Base-by-base conservation (phyloP, 2,329 filamentous ascomycete species). In the Calonectria pteridis region DNA sequence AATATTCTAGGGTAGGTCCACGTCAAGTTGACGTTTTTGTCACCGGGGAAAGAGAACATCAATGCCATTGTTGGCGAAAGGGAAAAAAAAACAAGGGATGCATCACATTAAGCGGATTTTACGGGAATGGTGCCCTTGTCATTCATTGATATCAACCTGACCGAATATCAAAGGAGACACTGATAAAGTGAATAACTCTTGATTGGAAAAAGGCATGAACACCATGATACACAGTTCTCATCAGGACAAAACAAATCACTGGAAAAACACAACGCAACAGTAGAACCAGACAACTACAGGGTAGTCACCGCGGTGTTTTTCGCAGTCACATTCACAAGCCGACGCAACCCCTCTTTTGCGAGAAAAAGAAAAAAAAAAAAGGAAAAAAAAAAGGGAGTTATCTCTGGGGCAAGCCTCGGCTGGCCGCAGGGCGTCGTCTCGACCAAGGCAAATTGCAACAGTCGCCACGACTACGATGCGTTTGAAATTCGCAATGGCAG, bases 401-500 rank as follows among this genome's bases (percentile, higher is more conserved):
- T 59, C 35, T 59, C 53, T 37, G 33, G 4, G 33, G 3, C 14
- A 18, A 37, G 53, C 53, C 53, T 59, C 53, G 53, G 53, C 53
- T 59, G 53, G 23, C 31, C 9, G 53, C 58, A 23, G 37, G 23
- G n/a, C n/a, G n/a, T n/a, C 23, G 46, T 26, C 23, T 9, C 18
- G 58, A 63, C 35, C 35, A 37, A 26, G 37, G 37, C 50, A 20
- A 26, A 49, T 29, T 18, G 11, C 26, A n/a, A 49, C n/a, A n/a
- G 29, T 18, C 14, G n/a, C 37, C n/a, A 20, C 43, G 55, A 59
- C 7, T 13, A 37, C 40, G 33, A 37, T 31, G 20, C 16, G 9
- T 69, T 63, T 69, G 67, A 69, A 69, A 69, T 69, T 69, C 43
- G 20, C 67, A 63, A 51, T 11, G 26, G 40, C 43, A 31, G 53